These are phyloP conservation scores for Aspergillus sclerotiicarbonarius DNA, from an alignment of 495 filamentous ascomycete species.

Conservation along the genomic window DNA sequence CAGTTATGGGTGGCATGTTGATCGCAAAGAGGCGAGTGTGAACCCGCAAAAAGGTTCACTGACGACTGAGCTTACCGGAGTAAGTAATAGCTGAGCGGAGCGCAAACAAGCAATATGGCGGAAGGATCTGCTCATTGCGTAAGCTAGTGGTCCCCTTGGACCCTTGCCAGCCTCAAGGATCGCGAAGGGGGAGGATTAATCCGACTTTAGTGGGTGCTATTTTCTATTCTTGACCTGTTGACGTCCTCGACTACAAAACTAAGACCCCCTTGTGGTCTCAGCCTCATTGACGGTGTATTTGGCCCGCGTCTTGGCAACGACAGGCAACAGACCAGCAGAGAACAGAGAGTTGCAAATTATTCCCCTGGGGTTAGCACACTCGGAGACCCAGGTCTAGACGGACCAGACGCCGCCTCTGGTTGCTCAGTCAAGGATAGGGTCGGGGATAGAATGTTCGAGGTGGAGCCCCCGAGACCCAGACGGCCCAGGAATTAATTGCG, in stretches of 20 bases:
- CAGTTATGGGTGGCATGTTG: slow-evolving; percentile 3
- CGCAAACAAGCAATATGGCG: slow-evolving; percentile 15
- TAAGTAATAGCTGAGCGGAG: slow-evolving; percentile 1
- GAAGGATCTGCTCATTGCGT: slow-evolving; percentile 22
- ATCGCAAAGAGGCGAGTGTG: slow-evolving; percentile 1
- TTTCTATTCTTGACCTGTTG: slow-evolving; percentile 23
- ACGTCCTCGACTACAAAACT: background rate
- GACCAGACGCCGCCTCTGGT: background rate
- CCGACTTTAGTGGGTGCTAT: slow-evolving; percentile 8
- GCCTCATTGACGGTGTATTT: slow-evolving; percentile 6
- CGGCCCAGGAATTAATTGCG: background rate
- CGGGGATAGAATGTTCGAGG: slow-evolving; percentile 1
- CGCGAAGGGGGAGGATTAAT: slow-evolving; percentile 9
- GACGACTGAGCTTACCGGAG: slow-evolving; percentile 5
- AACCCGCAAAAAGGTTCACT: background rate
- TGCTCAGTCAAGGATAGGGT: background rate
- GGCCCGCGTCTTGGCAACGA: slow-evolving; percentile 16
- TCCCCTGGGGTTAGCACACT: background rate
- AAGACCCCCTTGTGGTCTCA: slow-evolving; percentile 7
- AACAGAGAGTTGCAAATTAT: background rate
- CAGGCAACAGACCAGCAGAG: background rate
- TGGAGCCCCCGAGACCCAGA: background rate
- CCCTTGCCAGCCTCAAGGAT: slow-evolving; percentile 7
- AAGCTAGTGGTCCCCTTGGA: slow-evolving; percentile 21
- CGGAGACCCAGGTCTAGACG: background rate